Conservation (phyloP, 2,329 filamentous ascomycete species). For the Diplodia sapinea region DNA sequence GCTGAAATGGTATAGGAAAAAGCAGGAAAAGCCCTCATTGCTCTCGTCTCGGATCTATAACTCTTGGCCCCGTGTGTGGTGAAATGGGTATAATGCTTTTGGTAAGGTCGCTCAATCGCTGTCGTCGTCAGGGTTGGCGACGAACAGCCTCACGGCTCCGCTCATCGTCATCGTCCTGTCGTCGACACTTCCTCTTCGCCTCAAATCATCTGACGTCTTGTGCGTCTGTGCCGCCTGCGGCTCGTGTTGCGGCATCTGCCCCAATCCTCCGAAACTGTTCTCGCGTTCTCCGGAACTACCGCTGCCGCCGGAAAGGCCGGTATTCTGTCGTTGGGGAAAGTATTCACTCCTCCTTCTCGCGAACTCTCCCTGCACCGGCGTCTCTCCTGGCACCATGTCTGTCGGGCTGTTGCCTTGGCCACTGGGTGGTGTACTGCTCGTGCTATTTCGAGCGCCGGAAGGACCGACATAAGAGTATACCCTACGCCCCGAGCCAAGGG, state of each 20-base stretch:
- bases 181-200: constrained; percentile 80
- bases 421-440: constrained; percentile 60
- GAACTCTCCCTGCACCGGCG: constrained; percentile 50
- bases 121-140: constrained; percentile 77
- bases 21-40: constrained; percentile 21
- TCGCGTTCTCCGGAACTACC: constrained; percentile 54
- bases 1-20: constrained; percentile 27
- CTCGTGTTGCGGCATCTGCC: constrained; percentile 54
- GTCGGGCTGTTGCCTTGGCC: constrained; percentile 50
- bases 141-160: constrained; percentile 72
- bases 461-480: constrained; percentile 46
- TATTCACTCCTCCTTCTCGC: constrained; percentile 44
- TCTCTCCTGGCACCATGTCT: constrained; percentile 53
- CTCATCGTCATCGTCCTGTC: constrained; percentile 78
- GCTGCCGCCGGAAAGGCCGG: constrained; percentile 51
- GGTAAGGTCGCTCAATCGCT: constrained; percentile 48
- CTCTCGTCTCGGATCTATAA: constrained; percentile 27
- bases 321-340: constrained; percentile 50
- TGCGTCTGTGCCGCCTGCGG: constrained; percentile 50
- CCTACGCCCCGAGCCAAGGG: constrained; percentile 53
- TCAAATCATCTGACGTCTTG: constrained; percentile 68
- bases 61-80: constrained; percentile 26
- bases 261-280: constrained; percentile 61
- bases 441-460: constrained; percentile 56
- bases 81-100: constrained; percentile 29